phyloP scores from a whole-genome alignment of 768 basidiomycete species.

The Trametes cubensis region DNA sequence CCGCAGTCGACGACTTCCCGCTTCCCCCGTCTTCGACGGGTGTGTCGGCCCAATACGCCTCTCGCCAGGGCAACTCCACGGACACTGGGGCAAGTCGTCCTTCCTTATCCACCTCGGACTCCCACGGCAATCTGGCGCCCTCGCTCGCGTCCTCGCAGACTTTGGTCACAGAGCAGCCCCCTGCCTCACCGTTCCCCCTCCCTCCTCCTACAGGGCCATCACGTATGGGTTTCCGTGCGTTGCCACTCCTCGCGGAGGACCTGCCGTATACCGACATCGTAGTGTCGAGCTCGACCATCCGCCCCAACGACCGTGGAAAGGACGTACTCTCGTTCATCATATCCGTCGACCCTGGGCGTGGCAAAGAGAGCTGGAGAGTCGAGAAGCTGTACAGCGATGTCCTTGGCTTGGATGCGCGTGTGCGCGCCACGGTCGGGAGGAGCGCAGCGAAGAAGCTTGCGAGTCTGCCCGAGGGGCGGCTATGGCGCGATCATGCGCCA shows the following conservation, averaged over 20 bases:
- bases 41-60: constrained; percentile 16
- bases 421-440: constrained; percentile 61
- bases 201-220: constrained; percentile 34
- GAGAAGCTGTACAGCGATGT: constrained; percentile 96
- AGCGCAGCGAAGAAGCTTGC: constrained; percentile 77
- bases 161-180: constrained; percentile 26
- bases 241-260: constrained; percentile 70
- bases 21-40: constrained; percentile 39
- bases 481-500: constrained; percentile 97
- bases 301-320: constrained; percentile 87
- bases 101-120: constrained; percentile 22
- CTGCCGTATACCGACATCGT: constrained; percentile 69
- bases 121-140: constrained; percentile 18
- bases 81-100: constrained; percentile 15
- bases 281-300: constrained; percentile 83
- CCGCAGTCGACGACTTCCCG: constrained; percentile 55
- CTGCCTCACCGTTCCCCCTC: constrained; percentile 31
- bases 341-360: constrained; percentile 66
- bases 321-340: constrained; percentile 92
- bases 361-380: constrained; percentile 77
- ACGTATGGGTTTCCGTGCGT: constrained; percentile 60
- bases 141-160: constrained; percentile 28
- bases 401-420: constrained; percentile 78
- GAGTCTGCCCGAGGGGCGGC: constrained; percentile 83
- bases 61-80: constrained; percentile 13